Evolutionary conservation across 2,329 filamentous ascomycete species (phyloP).

Genomic region (Ceratocystis papillata): DNA sequence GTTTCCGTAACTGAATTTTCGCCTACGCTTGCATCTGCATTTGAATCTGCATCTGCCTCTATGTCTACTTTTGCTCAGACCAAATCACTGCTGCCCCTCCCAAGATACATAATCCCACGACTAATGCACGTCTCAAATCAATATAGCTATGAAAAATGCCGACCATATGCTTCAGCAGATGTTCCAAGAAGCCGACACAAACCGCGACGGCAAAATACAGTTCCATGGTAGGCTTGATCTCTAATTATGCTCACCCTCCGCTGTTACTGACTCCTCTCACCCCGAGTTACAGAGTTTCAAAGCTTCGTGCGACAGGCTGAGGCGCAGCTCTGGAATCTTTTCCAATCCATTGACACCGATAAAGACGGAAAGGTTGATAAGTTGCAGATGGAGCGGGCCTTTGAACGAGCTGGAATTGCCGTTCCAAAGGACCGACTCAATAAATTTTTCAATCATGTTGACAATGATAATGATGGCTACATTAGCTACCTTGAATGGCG

Average conservation of each 20-base stretch:
- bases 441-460: conserved; percentile 81
- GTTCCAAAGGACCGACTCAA: conserved; percentile 68
- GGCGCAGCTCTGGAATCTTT: conserved; percentile 67
- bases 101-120: neutral
- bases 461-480: conserved; percentile 74
- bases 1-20: neutral
- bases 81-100: neutral
- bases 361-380: conserved; percentile 78
- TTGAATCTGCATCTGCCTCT: neutral
- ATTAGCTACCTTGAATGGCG: conserved; percentile 95
- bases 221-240: conserved; percentile 58
- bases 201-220: conserved; percentile 80
- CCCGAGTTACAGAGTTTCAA: conserved; percentile 63
- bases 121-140: neutral
- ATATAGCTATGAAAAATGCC: conserved; percentile 70
- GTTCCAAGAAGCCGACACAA: conserved; percentile 70
- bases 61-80: neutral
- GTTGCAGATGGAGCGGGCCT: conserved; percentile 68
- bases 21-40: too few relatives aligned
- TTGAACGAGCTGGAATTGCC: conserved; percentile 63
- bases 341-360: conserved; percentile 77
- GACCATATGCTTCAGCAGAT: conserved; percentile 73
- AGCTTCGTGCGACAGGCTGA: conserved; percentile 82
- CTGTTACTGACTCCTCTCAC: conserved; percentile 11
- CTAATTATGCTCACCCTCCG: conserved; percentile 9